A percentile compares a stretch with the other conserved stretches of the same genome.
Evolutionary conservation across 805 yeast genomes (phyloP).

Genomic region (Yarrowia osloensis): DNA sequence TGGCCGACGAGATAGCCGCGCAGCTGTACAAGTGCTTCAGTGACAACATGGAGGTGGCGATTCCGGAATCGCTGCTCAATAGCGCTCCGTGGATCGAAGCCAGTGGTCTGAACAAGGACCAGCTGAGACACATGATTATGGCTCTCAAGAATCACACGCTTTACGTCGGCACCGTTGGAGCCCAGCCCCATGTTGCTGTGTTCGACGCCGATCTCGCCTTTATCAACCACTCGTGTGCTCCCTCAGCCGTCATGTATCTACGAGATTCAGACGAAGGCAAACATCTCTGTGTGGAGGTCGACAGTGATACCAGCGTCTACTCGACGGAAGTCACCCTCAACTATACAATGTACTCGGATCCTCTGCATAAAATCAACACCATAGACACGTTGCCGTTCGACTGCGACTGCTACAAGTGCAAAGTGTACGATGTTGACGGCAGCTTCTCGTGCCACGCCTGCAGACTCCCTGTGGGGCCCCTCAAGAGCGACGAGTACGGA

Average conservation of each 20-base stretch:
- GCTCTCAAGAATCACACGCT: conserved; percentile 11
- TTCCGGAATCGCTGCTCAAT: conserved; percentile 9
- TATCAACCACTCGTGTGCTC: conserved; percentile 29
- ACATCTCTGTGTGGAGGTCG: conserved; percentile 16
- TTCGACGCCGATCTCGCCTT: conserved; percentile 7
- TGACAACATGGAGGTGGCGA: neutral
- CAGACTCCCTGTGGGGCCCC: conserved; percentile 11
- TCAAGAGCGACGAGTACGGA: conserved; percentile 3
- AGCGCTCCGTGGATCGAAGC: conserved; percentile 25
- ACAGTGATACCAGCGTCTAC: neutral
- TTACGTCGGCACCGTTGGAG: conserved; percentile 15
- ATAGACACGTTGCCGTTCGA: conserved; percentile 1
- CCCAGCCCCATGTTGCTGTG: conserved; percentile 14
- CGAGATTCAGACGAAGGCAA: conserved; percentile 6
- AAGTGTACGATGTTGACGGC: conserved; percentile 12
- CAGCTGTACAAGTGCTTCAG: neutral
- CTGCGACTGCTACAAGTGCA: conserved; percentile 27
- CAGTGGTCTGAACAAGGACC: neutral
- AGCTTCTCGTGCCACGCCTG: conserved; percentile 23
- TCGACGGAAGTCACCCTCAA: conserved; percentile 12
- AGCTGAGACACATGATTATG: conserved; percentile 6
- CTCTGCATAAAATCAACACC: conserved; percentile 21
- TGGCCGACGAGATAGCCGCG: conserved; percentile 12
- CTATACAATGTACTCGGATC: conserved; percentile 25
- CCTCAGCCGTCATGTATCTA: conserved; percentile 10